phyloP scores from a whole-genome alignment of 768 basidiomycete species.

The Suillus brevipes region DNA sequence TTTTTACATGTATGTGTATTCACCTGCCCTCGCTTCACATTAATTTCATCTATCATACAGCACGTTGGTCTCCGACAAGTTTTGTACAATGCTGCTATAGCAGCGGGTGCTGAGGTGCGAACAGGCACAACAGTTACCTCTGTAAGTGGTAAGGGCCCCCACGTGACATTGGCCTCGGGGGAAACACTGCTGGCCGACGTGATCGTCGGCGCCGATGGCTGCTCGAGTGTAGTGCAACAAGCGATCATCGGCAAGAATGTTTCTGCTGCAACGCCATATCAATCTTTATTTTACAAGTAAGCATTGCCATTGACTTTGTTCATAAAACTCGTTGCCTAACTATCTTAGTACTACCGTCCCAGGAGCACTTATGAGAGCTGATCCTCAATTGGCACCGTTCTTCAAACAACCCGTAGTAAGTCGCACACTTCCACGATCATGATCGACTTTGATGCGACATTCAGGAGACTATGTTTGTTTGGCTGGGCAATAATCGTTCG shows the following conservation, averaged over 20 bases:
- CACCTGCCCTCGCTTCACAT: constrained; percentile 1
- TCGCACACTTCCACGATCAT: not conserved
- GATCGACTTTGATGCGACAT: not conserved
- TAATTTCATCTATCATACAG: constrained; percentile 30
- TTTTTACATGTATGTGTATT: constrained; percentile 44
- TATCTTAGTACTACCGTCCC: constrained; percentile 41
- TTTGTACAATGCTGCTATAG: constrained; percentile 45
- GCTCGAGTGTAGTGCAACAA: constrained; percentile 41
- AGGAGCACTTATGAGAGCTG: constrained; percentile 38
- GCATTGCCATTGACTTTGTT: constrained; percentile 9
- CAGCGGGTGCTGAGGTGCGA: constrained; percentile 49
- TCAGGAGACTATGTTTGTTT: constrained; percentile 16
- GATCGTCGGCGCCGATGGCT: constrained; percentile 63
- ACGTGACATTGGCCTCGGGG: constrained; percentile 43
- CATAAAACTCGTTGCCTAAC: not conserved
- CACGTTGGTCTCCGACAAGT: constrained; percentile 52
- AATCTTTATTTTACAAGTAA: constrained; percentile 47
- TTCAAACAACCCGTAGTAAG: constrained; percentile 23
- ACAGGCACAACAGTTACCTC: constrained; percentile 42
- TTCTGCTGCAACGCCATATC: constrained; percentile 24
- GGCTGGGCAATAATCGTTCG: constrained; percentile 25
- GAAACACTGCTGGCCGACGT: constrained; percentile 49
- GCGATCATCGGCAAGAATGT: constrained; percentile 35
- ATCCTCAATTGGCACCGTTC: constrained; percentile 39
- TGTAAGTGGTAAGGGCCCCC: constrained; percentile 27